Base-by-base conservation (phyloP, 2,329 filamentous ascomycete genomes). In the Fusarium globosum region DNA sequence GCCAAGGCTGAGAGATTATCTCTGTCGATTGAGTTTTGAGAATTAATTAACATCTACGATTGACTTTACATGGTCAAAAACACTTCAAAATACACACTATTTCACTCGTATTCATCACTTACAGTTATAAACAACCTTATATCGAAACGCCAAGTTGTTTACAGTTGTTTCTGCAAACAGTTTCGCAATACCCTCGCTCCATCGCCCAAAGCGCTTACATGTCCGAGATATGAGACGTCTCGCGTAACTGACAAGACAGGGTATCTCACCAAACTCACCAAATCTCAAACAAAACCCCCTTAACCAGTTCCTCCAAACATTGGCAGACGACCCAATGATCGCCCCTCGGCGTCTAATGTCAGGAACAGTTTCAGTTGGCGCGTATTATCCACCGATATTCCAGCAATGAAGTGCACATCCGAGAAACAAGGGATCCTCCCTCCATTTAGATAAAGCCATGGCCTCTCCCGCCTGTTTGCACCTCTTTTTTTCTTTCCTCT, bases 311-410 rank as follows among this genome's bases (percentile, higher is more conserved):
- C 33, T 21, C 28, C 42, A 52, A 48, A 49, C 39, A 66, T 56
- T 71, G 57, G 65, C 15, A 15, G 38, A 56, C 28, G 53, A 49
- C 68, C 68, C 71, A 61, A 39, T 61, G 30, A 43, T 49, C 30
- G 7, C 49, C 49, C 53, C 48, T 51, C 42, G 30, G 67, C 73
- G 69, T 46, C 55, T 74, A 72, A 73, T 48, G 58, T 46, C 21
- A 67, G 55, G 65, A 61, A 68, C 65, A 28, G 75, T 77, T 77
- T 77, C 75, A 77, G 69, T 51, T 68, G 59, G 67, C 61, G 69
- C 26, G 61, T 63, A 48, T 55, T 16, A 13, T 58, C 58, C 62
- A 55, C 42, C 56, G 52, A 71, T 69, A 68, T 77, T 76, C 71
- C 75, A 77, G 75, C 75, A 77, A 77, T 77, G 56, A 72, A 36